Conservation (phyloP, 495 filamentous ascomycete genomes). For the Penicillium psychrofluorescens region DNA sequence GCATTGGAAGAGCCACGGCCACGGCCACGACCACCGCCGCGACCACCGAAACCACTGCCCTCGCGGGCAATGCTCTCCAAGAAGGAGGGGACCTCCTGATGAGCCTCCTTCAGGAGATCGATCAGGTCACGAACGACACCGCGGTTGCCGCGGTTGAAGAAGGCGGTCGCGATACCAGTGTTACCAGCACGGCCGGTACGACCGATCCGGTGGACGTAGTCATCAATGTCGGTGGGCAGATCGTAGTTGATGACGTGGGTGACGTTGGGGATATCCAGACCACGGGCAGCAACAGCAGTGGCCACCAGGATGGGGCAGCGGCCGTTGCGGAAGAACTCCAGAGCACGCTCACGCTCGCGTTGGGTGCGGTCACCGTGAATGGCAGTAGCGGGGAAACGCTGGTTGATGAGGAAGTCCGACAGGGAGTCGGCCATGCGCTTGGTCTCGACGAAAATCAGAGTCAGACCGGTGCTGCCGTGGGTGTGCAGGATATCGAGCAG, state of each 20-base stretch:
- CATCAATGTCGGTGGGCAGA: conserved; percentile 95
- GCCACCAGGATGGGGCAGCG: conserved; percentile 94
- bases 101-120: conserved; percentile 93
- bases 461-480: conserved; percentile 74
- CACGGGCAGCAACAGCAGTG: conserved; percentile 93
- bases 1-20: conserved; percentile 57
- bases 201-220: conserved; percentile 99
- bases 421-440: conserved; percentile 99
- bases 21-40: conserved; percentile 64
- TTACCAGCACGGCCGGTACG: conserved; percentile 99
- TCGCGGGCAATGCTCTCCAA: conserved; percentile 95
- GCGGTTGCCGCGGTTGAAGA: conserved; percentile 99
- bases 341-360: conserved; percentile 94
- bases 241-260: conserved; percentile 99
- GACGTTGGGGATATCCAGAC: conserved; percentile 95
- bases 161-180: conserved; percentile 95
- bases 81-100: conserved; percentile 92
- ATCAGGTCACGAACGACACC: conserved; percentile 93
- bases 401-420: conserved; percentile 96
- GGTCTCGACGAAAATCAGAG: conserved; percentile 97
- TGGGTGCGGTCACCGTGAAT: conserved; percentile 98
- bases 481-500: conserved; percentile 96
- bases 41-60: conserved; percentile 69
- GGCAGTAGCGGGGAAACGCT: conserved; percentile 95
- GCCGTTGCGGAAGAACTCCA: conserved; percentile 94